Conservation (phyloP, 441 rosid species). For the Gossypium trilobum region DNA sequence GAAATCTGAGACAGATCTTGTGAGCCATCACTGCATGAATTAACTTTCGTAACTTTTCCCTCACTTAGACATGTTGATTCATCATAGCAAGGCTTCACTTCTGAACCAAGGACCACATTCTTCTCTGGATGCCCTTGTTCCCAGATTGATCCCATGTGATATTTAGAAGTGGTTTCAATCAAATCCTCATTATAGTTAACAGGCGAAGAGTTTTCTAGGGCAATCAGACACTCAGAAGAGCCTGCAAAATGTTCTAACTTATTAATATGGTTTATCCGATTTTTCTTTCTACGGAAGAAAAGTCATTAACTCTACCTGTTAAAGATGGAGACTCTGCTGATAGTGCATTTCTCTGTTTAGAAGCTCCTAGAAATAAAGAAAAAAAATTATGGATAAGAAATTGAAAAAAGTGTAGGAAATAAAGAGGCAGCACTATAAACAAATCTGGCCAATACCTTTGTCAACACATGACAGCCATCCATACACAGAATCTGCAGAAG, state of each 20-base stretch:
- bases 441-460: conserved; percentile 40
- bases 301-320: conserved; percentile 27
- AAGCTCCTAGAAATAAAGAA: conserved; percentile 28
- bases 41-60: conserved; percentile 26
- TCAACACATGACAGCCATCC: conserved; percentile 41
- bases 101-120: conserved; percentile 21
- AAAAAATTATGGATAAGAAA: conserved; percentile 12
- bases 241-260: conserved; percentile 28
- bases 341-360: conserved; percentile 20
- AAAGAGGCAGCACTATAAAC: conserved; percentile 12
- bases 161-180: conserved; percentile 24
- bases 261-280: conserved; percentile 10
- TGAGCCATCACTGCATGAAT: conserved; percentile 23
- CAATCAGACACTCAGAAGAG: conserved; percentile 25
- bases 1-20: conserved; percentile 84
- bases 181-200: conserved; percentile 23
- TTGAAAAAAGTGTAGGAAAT: not conserved
- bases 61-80: conserved; percentile 28
- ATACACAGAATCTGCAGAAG: conserved; percentile 48
- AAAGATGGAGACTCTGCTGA: conserved; percentile 22
- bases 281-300: conserved; percentile 7
- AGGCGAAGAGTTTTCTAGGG: conserved; percentile 26
- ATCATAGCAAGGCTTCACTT: conserved; percentile 21
- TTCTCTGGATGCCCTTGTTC: conserved; percentile 28
- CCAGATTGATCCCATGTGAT: conserved; percentile 22